Evolutionary conservation across 2,329 filamentous ascomycete species (phyloP), one percentile per base, ranked within the genome.

Genomic region (Claviceps humidiphila): DNA sequence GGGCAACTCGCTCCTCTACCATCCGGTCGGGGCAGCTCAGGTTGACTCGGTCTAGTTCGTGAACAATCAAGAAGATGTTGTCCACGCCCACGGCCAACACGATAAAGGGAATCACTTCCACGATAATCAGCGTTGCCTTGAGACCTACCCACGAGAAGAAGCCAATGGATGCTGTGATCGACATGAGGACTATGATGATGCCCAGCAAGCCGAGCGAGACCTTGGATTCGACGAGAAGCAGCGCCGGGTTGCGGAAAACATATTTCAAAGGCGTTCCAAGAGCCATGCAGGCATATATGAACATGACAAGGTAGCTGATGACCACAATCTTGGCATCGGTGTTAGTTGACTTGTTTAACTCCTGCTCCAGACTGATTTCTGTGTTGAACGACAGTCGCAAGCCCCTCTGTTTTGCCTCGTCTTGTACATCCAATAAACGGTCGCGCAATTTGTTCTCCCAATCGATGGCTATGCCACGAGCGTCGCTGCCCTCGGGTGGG

Each of bases 261-360:
- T 91, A 86, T 59, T 78, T 80, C 53, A 90, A 71, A 0, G 87
- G 93, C 1, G 90, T 95, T 0, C 93, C 93, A 0, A 98, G 75
- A 0, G 93, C 90, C 51, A 98, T 71, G 5, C 91, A 97, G 4
- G 90, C 93, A 64, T 98, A 98, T 56, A 98, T 71, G 68, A 98
- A 98, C 93, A 98, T 98, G 72, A 96, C 88, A 57, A 97, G 77
- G 70, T 98, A 98, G 74, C 91, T 97, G 68, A 98, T 85, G 51
- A 91, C 81, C 24, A 98, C 82, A 61, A 98, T 98, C 67, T 91
- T 96, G 45, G 91, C 94, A 67, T 98, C 93, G 0, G 93, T 97
- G 67, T 98, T 98, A 49, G 89, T 96, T 40, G 89, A 95, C 70
- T 97, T 95, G 73, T 96, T 98, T 53, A 98, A 76, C 64, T 98